Percentiles rank a stretch among this genome's conserved stretches.
These are phyloP conservation scores for Phycomyces blakesleeanus DNA, from an alignment of 192 early-diverging fungal genomes.

Conservation along the genomic window DNA sequence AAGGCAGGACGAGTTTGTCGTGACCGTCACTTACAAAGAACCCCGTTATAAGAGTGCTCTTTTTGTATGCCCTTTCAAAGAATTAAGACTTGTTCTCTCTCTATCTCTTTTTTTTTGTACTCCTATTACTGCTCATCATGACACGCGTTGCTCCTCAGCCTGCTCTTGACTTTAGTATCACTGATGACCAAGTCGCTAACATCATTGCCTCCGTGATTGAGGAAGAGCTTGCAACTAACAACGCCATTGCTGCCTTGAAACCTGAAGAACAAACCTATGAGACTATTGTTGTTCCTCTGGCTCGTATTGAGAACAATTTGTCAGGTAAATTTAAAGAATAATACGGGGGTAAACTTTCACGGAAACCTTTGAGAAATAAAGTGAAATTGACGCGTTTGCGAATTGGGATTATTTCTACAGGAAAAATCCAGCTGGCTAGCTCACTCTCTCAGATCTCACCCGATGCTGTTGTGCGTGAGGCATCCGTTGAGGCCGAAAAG, in stretches of 20 bases:
- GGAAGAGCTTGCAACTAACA: conserved; percentile 24
- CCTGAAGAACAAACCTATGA: conserved; percentile 38
- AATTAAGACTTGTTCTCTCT: neutral
- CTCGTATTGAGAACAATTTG: conserved; percentile 28
- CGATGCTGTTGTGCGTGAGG: conserved; percentile 63
- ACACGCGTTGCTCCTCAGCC: conserved; percentile 21
- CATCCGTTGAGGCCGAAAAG: conserved; percentile 60
- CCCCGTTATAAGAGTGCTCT: no score
- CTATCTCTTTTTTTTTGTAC: conserved; percentile 10
- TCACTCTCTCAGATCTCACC: conserved; percentile 32
- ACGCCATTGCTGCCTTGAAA: conserved; percentile 30
- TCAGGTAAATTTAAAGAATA: no score
- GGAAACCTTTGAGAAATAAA: no score
- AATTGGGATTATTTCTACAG: neutral
- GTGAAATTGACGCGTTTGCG: neutral
- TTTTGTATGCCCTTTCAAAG: no score
- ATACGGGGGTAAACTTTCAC: no score
- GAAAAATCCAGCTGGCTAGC: conserved; percentile 8
- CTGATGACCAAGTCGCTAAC: conserved; percentile 18
- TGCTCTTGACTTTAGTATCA: conserved; percentile 26
- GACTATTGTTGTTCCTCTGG: conserved; percentile 35
- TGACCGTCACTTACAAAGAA: no score
- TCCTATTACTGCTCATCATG: conserved; percentile 1
- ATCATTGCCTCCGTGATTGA: conserved; percentile 20
- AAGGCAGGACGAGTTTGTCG: no score